Base-by-base conservation (phyloP, 805 yeast genomes). In the Lipomyces starkeyi region DNA sequence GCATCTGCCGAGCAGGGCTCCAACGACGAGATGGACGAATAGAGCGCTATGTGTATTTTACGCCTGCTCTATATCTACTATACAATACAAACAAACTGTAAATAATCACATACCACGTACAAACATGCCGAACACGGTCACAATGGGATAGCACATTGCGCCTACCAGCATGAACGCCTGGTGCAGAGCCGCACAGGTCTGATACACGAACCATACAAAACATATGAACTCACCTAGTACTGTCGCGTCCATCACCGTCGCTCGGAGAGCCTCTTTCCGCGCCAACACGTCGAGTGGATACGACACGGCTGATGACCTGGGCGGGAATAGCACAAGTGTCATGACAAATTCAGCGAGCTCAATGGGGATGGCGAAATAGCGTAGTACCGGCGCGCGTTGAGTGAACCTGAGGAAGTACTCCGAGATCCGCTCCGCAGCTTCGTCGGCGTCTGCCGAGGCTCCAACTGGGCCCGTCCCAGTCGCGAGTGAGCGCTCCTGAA, bases 1-100 rank as follows among this genome's bases (percentile, higher is more conserved):
- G 86, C 91, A 34, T 84, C 88, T 65, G 89, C 90, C 27, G 89
- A 87, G 68, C 78, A 78, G 63, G 61, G 59, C 29, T 35, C 59
- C 14, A 8, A 37, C 20, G 59, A 58, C 34, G 62, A 37, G n/a
- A 55, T 47, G 35, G 61, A 66, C n/a, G 69, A 66, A 17, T 43
- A 43, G 49, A 43, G 20, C 1, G 43, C 43, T 37, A 43, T 43
- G 22, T 43, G 6, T n/a, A 2, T 43, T 17, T 7, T 17, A 17
- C 22, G 22, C 49, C 49, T 9, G 8, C 20, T 43, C 20, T 17
- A 8, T 17, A 43, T 43, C 49, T 17, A n/a, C 9, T 17, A 43
- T n/a, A 43, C 14, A 8, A n/a, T 43, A 43, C 49, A 43, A 43
- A 43, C 22, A 17, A 43, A 5, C 43, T 29, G 32, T 13, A 11